Evolutionary conservation across 352 stramenopile genomes (phyloP), one percentile per base, ranked within the genome.

Genomic region (Pythium periplocum): DNA sequence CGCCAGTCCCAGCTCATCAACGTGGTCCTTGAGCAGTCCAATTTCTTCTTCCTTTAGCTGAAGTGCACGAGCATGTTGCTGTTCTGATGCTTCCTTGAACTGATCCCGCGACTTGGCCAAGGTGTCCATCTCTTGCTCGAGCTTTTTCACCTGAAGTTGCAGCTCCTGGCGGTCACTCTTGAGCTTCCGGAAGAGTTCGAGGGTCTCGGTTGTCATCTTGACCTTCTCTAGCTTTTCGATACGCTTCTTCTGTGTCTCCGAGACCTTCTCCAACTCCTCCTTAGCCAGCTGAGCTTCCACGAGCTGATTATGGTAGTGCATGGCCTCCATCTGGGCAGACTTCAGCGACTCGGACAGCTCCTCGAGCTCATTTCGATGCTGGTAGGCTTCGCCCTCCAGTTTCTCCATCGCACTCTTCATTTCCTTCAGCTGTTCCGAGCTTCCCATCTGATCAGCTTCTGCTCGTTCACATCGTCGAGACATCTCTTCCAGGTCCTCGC

Each of bases 161-260:
- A 90, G 62, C 31, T 75, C 61, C 32, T 75, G 46, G 30, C 80
- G 75, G 47, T 83, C 72, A 32, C 61, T 68, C 66, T 87, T 88
- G 42, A 90, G 43, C 52, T 75, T 86, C 3, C 68, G 77, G 64
- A 88, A 91, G 42, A 89, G 45, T 43, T 86, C 71, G 31, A 87
- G 62, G 26, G 66, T 87, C 36, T 86, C 78, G 0, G 65, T 89
- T 6, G 80, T 91, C 80, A 91, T 91, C 64, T 91, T 91, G 17
- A 89, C 78, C 60, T 86, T 83, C 37, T 91, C 80, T 37, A 91
- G 69, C 59, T 88, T 89, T 39, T 86, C 76, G 32, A 91, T 85
- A 43, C 80, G 78, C 47, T 68, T 59, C 36, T 75, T 73, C 52
- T 91, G 80, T 7, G 69, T 73, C 39, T 75, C 73, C 0, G 82